These are phyloP conservation scores for Mortierella sp. DNA, from an alignment of 371 early-diverging fungal genomes.

Conservation along the genomic window DNA sequence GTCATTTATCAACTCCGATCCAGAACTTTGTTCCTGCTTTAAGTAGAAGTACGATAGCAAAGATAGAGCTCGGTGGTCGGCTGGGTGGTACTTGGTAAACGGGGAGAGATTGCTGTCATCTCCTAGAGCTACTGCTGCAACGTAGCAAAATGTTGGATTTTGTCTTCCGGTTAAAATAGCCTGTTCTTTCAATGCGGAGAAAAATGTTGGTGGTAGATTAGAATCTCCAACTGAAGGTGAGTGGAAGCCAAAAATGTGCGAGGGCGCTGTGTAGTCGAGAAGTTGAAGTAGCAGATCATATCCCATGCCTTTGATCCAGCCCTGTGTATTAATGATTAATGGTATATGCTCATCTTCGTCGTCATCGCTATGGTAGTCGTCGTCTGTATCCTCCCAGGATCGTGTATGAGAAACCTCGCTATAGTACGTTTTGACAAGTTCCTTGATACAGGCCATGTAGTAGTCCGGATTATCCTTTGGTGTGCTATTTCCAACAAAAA, in stretches of 20 bases:
- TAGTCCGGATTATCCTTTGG: slow-evolving; percentile 77
- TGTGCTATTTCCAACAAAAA: slow-evolving; percentile 75
- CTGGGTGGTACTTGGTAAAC: slow-evolving; percentile 63
- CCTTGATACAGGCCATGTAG: slow-evolving; percentile 71
- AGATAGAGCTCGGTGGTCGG: slow-evolving; percentile 69
- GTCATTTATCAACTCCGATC: not conserved
- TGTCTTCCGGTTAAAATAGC: slow-evolving; percentile 9
- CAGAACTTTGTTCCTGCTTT: slow-evolving; percentile 10
- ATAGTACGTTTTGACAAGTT: slow-evolving; percentile 68
- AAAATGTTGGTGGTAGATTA: slow-evolving; percentile 59
- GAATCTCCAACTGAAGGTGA: slow-evolving; percentile 47
- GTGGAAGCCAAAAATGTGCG: slow-evolving; percentile 65
- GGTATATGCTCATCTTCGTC: slow-evolving; percentile 64
- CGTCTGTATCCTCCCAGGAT: slow-evolving; percentile 39
- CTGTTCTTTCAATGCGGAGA: slow-evolving; percentile 29
- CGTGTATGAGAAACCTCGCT: slow-evolving; percentile 56
- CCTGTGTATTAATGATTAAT: slow-evolving; percentile 85
- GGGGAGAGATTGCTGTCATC: slow-evolving; percentile 48
- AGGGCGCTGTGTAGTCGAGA: slow-evolving; percentile 64
- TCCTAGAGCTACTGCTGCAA: slow-evolving; percentile 32
- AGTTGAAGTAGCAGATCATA: slow-evolving; percentile 75
- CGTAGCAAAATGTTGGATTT: slow-evolving; percentile 21
- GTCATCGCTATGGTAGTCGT: slow-evolving; percentile 40
- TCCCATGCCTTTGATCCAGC: slow-evolving; percentile 85
- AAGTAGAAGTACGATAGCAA: slow-evolving; percentile 61